These are phyloP conservation scores for Gonapodya prolifera DNA, from an alignment of 192 early-diverging fungal species.

Conservation along the genomic window DNA sequence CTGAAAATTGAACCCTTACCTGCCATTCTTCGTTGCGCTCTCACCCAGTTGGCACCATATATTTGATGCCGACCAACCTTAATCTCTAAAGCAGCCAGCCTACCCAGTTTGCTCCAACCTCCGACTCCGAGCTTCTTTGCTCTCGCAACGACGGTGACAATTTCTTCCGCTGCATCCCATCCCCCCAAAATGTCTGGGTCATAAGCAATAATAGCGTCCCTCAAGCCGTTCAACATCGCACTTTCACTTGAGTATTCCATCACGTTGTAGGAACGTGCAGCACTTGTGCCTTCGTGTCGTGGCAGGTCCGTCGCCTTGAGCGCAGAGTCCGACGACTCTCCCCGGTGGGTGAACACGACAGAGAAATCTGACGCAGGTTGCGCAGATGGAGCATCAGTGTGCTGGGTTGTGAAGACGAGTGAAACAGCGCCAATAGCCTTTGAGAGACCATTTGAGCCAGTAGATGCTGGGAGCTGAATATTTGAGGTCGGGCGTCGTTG, in stretches of 20 bases:
- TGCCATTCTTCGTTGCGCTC: slow-evolving; percentile 1
- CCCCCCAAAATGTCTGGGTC: background rate
- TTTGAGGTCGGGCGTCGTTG: background rate
- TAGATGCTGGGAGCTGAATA: background rate
- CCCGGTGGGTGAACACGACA: background rate
- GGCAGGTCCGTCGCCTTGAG: background rate
- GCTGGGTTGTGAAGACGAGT: background rate
- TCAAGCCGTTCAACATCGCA: background rate
- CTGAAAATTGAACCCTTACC: background rate
- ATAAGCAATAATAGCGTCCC: background rate
- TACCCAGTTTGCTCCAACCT: background rate
- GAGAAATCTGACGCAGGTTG: background rate
- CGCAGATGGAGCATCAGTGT: background rate
- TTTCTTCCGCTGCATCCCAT: background rate
- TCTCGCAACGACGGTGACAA: background rate
- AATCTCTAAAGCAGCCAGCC: background rate
- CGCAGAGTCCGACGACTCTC: background rate
- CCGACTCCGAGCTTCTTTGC: background rate
- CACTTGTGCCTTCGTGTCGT: background rate
- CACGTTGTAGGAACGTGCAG: background rate
- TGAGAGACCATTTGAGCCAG: background rate
- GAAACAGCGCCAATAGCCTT: background rate
- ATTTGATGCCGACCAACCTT: background rate
- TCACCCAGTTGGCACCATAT: background rate
- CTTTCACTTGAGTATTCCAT: background rate